These are phyloP conservation scores for Sclerotinia spermophila DNA, from an alignment of 2,329 filamentous ascomycete species.

Conservation along the genomic window DNA sequence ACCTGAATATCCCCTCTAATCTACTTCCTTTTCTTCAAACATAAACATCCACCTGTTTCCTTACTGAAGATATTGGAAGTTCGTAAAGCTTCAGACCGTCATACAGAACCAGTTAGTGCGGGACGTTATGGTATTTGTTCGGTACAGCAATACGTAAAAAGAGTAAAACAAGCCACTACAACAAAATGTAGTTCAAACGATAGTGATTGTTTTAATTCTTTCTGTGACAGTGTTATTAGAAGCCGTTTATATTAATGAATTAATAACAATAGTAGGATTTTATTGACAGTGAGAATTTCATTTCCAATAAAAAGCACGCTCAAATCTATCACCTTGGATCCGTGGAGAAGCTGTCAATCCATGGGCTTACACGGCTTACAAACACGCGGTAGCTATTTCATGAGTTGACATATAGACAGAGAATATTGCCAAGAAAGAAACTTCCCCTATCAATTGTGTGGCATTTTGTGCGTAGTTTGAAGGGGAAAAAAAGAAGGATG, in stretches of 20 bases:
- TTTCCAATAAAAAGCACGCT: not conserved
- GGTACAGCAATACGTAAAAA: not conserved
- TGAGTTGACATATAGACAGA: not conserved
- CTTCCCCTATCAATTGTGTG: too few relatives aligned
- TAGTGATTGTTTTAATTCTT: not conserved
- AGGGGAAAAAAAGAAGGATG: not conserved
- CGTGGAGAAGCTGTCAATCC: not conserved
- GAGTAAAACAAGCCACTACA: not conserved
- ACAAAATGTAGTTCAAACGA: not conserved
- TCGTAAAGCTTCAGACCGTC: rapidly evolving
- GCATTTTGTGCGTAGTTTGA: not conserved
- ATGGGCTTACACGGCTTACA: not conserved
- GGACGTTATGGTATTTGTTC: not conserved
- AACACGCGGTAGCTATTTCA: not conserved
- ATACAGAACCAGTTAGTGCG: rapidly evolving
- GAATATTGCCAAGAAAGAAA: not conserved
- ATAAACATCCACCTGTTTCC: not conserved
- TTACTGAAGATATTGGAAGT: rapidly evolving
- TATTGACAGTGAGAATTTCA: not conserved
- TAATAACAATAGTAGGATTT: not conserved
- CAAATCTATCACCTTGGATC: not conserved
- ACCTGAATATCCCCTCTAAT: not conserved
- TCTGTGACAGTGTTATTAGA: not conserved
- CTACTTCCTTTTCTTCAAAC: not conserved
- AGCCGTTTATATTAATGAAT: not conserved